Evolutionary conservation across 176 grass and related monocot species (phyloP).

Genomic region (Avena insularis): DNA sequence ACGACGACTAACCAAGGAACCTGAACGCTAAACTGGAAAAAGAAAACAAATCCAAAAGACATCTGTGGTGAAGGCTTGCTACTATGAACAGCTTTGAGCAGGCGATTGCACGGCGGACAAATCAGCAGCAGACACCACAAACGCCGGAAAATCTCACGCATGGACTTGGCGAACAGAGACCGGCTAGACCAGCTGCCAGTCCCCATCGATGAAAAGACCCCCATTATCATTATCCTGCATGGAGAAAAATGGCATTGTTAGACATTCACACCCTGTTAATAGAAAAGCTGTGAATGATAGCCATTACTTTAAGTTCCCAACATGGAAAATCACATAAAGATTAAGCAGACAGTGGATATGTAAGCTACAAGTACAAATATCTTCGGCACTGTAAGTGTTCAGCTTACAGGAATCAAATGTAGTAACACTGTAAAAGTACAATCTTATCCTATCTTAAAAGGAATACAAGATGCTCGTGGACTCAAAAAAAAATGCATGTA

Average conservation of each 20-base stretch:
- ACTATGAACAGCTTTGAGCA: slow-evolving; percentile 50
- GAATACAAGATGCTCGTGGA: slow-evolving; percentile 5
- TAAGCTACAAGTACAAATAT: not conserved
- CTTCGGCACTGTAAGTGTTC: not conserved
- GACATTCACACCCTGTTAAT: not conserved
- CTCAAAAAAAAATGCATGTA: not conserved
- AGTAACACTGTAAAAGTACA: not conserved
- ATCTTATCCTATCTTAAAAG: slow-evolving; percentile 13
- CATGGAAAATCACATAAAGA: not conserved
- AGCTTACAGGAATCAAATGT: not conserved
- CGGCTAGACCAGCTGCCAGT: slow-evolving; percentile 59
- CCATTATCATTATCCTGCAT: slow-evolving; percentile 42
- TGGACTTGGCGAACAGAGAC: slow-evolving; percentile 14
- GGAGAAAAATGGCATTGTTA: not conserved
- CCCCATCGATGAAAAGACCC: slow-evolving; percentile 44
- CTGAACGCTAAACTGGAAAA: slow-evolving; percentile 48
- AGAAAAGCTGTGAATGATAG: not conserved
- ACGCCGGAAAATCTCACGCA: slow-evolving; percentile 39
- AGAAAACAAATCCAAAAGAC: slow-evolving; percentile 37
- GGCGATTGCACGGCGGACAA: slow-evolving; percentile 38
- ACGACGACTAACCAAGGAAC: slow-evolving; percentile 2
- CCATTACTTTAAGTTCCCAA: not conserved
- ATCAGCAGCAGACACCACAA: slow-evolving; percentile 41
- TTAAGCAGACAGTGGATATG: not conserved
- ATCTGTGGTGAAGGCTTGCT: slow-evolving; percentile 49